Percentiles rank a stretch among this genome's conserved stretches.
These are phyloP conservation scores for Mycena epipterygia DNA, from an alignment of 768 basidiomycete species.

Conservation along the genomic window DNA sequence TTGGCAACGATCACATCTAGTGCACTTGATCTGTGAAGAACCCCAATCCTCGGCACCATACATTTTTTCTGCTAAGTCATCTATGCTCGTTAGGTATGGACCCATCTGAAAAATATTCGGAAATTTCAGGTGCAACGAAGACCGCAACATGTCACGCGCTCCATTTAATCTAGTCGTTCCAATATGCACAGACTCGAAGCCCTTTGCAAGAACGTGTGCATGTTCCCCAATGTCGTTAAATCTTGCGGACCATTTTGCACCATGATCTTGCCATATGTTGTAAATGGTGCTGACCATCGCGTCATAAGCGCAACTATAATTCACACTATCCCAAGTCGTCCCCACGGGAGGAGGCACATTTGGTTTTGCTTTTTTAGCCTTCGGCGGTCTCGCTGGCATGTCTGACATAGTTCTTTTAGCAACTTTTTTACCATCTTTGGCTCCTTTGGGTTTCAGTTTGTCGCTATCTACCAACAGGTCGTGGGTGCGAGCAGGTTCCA, in stretches of 20 bases:
- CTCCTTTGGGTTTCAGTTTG: too few species aligned
- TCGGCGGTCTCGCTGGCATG: not conserved
- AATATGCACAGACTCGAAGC: not conserved
- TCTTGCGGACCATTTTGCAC: constrained; percentile 34
- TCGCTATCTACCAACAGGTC: too few species aligned
- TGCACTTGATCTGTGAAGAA: not conserved
- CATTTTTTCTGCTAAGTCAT: not conserved
- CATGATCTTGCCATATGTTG: not conserved
- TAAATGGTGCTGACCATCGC: constrained; percentile 33
- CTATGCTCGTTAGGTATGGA: not conserved
- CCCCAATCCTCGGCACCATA: not conserved
- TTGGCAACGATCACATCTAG: not conserved
- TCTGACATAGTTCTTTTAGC: too few species aligned
- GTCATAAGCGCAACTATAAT: constrained; percentile 51
- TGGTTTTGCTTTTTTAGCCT: not conserved
- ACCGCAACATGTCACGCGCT: not conserved
- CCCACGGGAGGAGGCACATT: constrained; percentile 25
- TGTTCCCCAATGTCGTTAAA: not conserved
- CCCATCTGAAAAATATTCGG: not conserved
- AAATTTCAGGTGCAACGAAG: not conserved
- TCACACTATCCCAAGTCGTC: constrained; percentile 32
- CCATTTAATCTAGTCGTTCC: not conserved
- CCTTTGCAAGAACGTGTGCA: not conserved
- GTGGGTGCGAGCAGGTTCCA: too few species aligned
- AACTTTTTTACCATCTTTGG: too few species aligned